A percentile compares a stretch with the other conserved stretches of the same genome.
phyloP scores from a whole-genome alignment of 805 yeast genomes.

The Pichia paraexigua region DNA sequence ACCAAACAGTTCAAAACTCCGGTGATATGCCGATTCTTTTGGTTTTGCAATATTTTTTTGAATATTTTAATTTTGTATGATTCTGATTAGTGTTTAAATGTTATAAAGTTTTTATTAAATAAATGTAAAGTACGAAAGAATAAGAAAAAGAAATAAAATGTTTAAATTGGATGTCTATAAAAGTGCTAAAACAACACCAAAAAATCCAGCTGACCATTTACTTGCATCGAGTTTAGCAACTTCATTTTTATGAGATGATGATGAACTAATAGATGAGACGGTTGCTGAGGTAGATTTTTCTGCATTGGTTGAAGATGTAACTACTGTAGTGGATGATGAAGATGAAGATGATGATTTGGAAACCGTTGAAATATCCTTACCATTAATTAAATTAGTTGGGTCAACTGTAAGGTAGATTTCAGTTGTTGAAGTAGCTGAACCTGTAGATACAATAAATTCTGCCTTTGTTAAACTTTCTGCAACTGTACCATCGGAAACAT shows the following conservation, averaged over 20 bases:
- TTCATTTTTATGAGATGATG: slow-evolving; percentile 21
- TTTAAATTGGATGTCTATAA: slow-evolving; percentile 23
- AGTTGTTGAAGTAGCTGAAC: slow-evolving; percentile 6
- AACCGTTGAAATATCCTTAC: slow-evolving; percentile 6
- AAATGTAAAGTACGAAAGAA: not conserved
- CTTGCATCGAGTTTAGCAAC: slow-evolving; percentile 16
- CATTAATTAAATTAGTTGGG: slow-evolving; percentile 30
- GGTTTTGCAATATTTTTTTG: too few species aligned
- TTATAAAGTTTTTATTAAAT: too few species aligned
- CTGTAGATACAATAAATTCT: slow-evolving; percentile 5
- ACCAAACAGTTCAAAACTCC: too few species aligned
- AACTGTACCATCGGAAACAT: slow-evolving; percentile 30
- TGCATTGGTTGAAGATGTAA: slow-evolving; percentile 7
- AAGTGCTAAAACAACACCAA: slow-evolving; percentile 33
- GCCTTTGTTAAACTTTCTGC: slow-evolving; percentile 24
- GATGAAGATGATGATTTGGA: slow-evolving; percentile 15
- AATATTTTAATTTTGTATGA: too few species aligned
- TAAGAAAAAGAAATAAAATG: slow-evolving; percentile 7
- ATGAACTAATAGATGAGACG: slow-evolving; percentile 15
- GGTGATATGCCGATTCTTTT: too few species aligned
- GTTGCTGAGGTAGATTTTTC: slow-evolving; percentile 15
- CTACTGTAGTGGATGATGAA: slow-evolving; percentile 10
- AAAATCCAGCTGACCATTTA: slow-evolving; percentile 25
- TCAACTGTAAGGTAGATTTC: slow-evolving; percentile 17
- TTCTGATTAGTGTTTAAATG: too few species aligned